A percentile compares a stretch with the other conserved stretches of the same genome.
phyloP scores from a whole-genome alignment of 2,329 filamentous ascomycete genomes.

The Botrytis hyacinthi region DNA sequence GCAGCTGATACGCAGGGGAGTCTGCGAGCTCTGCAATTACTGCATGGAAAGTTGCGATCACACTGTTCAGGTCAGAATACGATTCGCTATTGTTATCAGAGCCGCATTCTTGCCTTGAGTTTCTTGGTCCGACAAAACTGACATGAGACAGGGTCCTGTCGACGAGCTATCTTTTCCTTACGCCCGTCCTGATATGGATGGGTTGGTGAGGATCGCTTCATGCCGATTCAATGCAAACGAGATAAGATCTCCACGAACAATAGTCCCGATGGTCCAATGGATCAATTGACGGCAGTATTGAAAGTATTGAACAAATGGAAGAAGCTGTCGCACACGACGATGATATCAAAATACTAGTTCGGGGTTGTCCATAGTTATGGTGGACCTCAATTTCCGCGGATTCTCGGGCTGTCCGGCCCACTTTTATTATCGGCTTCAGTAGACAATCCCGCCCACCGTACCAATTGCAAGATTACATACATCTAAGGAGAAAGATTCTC shows the following conservation, averaged over 20 bases:
- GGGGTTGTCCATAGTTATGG: background rate
- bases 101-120: constrained; percentile 7
- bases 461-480: background rate
- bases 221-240: background rate
- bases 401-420: background rate
- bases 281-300: background rate
- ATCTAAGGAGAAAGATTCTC: background rate
- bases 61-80: constrained; percentile 24
- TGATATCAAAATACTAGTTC: background rate
- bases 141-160: constrained; percentile 34
- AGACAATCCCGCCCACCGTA: background rate
- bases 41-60: constrained; percentile 32
- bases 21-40: constrained; percentile 31
- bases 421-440: background rate
- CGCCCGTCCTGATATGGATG: background rate
- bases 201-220: constrained; percentile 10
- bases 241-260: background rate
- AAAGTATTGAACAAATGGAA: too few species aligned
- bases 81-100: background rate
- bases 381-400: background rate
- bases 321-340: background rate
- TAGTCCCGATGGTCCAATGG: accelerated
- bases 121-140: constrained; percentile 33
- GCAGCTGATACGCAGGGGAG: constrained; percentile 9
- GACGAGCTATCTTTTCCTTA: constrained; percentile 20